These are phyloP conservation scores for Skeletonema tropicum DNA, from an alignment of 108 stramenopile genomes.

Conservation along the genomic window DNA sequence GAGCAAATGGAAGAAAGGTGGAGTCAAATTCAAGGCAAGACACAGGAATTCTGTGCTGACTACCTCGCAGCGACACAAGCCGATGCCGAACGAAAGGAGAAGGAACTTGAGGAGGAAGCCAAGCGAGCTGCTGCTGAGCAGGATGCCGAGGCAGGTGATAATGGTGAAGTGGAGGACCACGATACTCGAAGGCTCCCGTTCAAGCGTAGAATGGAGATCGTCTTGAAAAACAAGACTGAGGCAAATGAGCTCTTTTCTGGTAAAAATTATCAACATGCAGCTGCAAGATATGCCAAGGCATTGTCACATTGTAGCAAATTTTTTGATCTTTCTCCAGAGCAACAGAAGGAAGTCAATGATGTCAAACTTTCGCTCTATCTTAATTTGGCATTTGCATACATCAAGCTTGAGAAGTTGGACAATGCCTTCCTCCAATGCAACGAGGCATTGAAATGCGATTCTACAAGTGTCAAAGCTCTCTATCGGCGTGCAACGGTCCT, in stretches of 20 bases:
- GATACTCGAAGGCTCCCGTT: constrained; percentile 59
- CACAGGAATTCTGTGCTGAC: constrained; percentile 40
- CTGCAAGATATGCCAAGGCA: constrained; percentile 64
- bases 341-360: constrained; percentile 53
- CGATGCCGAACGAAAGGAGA: constrained; percentile 45
- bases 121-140: constrained; percentile 44
- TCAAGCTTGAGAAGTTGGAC: constrained; percentile 57
- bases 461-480: constrained; percentile 50
- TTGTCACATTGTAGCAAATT: constrained; percentile 60
- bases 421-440: constrained; percentile 55
- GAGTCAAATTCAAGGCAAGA: constrained; percentile 23
- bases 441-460: constrained; percentile 55
- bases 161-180: constrained; percentile 51
- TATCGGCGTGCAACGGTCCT: constrained; percentile 59
- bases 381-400: constrained; percentile 57
- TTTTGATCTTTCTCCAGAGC: constrained; percentile 58
- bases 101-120: constrained; percentile 61
- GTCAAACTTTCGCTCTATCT: constrained; percentile 54
- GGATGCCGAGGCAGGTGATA: constrained; percentile 36
- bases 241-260: constrained; percentile 58
- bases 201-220: constrained; percentile 67
- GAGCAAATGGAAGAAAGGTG: constrained; percentile 46
- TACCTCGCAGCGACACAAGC: constrained; percentile 45
- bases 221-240: constrained; percentile 64
- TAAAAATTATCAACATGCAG: constrained; percentile 56